Base-by-base conservation (phyloP, 306 rosid species). In the Rosa lucieae region DNA sequence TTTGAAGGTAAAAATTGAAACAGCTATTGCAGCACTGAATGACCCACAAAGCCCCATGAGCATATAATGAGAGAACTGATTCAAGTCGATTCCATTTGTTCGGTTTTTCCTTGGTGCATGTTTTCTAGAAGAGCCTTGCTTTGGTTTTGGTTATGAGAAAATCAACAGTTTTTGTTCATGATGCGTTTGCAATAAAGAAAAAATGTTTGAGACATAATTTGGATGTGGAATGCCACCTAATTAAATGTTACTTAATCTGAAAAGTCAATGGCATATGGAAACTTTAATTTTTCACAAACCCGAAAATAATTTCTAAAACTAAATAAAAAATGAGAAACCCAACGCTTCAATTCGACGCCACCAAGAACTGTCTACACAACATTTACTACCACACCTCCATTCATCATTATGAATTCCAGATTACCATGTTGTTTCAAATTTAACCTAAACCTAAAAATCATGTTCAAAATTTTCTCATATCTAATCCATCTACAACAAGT, bases 11-110 rank as follows among this genome's bases (percentile, higher is more conserved):
- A 84, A 85, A 81, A 92, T 92, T 29, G 86, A 87, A 80, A 85
- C 90, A 44, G 98, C 98, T 59, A 91, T 95, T 82, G 84, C 88
- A 75, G 89, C 92, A 77, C 90, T 90, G 48, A 91, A 87, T 88
- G 95, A 89, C 56, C 94, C 98, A 49, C 85, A 79, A 59, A 95
- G 99, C 71, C 98, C 97, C 6, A 77, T 89, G 96, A 92, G 97
- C 83, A 89, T 95, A 48, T 91, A 59, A 87, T n/a, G 69, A 66
- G 23, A 13, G 23, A 49, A 72, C 63, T 5, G 18, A 48, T 29
- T 74, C 17, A 8, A 75, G 40, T 59, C 10, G 29, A 48, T 21
- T 14, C 55, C 10, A 40, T 44, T 43, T 8, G 1, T 32, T 75
- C 29, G 59, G 58, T 5, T 42, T 74, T 13, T 21, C 35, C 39